phyloP scores from a whole-genome alignment of 2,329 filamentous ascomycete genomes.

The Alternaria gaisen region DNA sequence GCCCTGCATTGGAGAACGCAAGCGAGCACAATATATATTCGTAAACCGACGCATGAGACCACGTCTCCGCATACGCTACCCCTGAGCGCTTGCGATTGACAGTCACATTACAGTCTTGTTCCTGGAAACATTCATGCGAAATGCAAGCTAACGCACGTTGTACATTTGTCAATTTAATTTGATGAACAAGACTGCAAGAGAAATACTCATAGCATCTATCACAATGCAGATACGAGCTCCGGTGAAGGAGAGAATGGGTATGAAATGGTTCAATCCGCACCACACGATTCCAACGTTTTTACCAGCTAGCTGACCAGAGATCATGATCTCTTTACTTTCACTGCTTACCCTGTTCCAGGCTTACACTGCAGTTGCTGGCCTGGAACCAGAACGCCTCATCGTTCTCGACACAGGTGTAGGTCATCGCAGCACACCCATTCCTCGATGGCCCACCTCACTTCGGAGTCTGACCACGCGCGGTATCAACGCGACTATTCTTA shows the following conservation, averaged over 20 bases:
- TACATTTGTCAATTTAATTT: not conserved
- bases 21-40: not conserved
- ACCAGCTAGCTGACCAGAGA: not conserved
- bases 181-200: not conserved
- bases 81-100: not conserved
- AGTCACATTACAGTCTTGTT: not conserved
- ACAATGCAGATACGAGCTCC: not conserved
- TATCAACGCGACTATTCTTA: slow-evolving; percentile 16
- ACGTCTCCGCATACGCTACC: not conserved
- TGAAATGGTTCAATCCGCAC: not conserved
- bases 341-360: not conserved
- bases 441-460: slow-evolving; percentile 24
- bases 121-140: not conserved
- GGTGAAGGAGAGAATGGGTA: not conserved
- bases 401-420: slow-evolving; percentile 26
- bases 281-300: not conserved
- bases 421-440: slow-evolving; percentile 21
- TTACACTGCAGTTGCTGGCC: slow-evolving; percentile 6
- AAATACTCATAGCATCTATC: not conserved
- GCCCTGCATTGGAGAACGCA: not conserved
- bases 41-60: not conserved
- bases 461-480: slow-evolving; percentile 19
- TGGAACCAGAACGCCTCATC: slow-evolving; percentile 4
- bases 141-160: not conserved
- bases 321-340: slow-evolving; percentile 9